A percentile compares a stretch with the other conserved stretches of the same genome.
These are phyloP conservation scores for Pinus tabuliformis DNA, from an alignment of 75 land plant species.

Conservation along the genomic window DNA sequence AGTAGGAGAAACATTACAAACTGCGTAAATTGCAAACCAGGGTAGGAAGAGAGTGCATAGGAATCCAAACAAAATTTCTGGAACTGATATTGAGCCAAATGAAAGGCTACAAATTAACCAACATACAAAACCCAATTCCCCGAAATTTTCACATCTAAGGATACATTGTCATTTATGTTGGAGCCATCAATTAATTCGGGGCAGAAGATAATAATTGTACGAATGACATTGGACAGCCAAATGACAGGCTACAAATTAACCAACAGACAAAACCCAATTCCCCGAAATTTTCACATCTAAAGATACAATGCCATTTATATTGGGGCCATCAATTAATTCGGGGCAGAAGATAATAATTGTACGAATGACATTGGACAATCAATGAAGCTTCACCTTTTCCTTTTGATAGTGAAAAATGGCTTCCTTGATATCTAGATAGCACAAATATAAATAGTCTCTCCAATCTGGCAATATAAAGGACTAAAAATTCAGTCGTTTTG, in stretches of 20 bases:
- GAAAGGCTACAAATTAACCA: neutral
- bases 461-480: slow-evolving; percentile 1
- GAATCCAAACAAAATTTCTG: neutral
- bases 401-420: neutral
- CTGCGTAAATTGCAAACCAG: neutral
- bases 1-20: neutral
- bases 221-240: neutral
- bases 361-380: neutral
- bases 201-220: neutral
- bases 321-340: neutral
- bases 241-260: neutral
- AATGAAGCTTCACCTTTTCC: neutral
- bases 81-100: neutral
- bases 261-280: neutral
- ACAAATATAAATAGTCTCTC: neutral
- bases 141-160: neutral
- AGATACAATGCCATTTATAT: slow-evolving; percentile 1
- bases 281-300: neutral
- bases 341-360: neutral
- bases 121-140: neutral
- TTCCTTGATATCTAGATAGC: neutral
- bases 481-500: neutral
- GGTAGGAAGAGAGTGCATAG: neutral
- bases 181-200: neutral
- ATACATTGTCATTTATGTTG: neutral